Evolutionary conservation across 2,329 filamentous ascomycete species (phyloP).

Genomic region (Talaromyces sp.): DNA sequence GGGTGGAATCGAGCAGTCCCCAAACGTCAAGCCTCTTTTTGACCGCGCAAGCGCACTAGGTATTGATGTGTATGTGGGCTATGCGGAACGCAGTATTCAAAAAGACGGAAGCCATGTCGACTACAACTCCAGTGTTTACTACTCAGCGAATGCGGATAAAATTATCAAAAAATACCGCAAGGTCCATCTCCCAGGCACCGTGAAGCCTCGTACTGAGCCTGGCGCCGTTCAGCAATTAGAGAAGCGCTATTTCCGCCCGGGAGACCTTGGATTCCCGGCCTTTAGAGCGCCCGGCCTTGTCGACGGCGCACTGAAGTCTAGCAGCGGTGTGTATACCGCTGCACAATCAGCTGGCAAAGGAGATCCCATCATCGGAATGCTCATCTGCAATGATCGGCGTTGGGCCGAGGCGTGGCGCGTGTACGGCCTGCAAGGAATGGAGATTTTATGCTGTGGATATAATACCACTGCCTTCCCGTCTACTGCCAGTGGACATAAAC

Average conservation of each 20-base stretch:
- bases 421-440: conserved; percentile 53
- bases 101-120: conserved; percentile 39
- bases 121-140: conserved; percentile 56
- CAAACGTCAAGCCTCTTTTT: conserved; percentile 51
- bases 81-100: conserved; percentile 48
- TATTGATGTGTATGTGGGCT: conserved; percentile 56
- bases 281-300: conserved; percentile 54
- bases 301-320: conserved; percentile 21
- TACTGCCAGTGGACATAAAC: conserved; percentile 46
- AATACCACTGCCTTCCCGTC: conserved; percentile 44
- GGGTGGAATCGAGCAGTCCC: conserved; percentile 34
- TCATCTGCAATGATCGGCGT: conserved; percentile 57
- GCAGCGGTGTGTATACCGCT: conserved; percentile 8
- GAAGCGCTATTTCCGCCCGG: conserved; percentile 56
- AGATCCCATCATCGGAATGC: conserved; percentile 55
- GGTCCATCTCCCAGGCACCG: conserved; percentile 55
- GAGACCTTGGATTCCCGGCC: conserved; percentile 54
- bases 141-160: conserved; percentile 43
- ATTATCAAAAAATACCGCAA: conserved; percentile 57
- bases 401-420: conserved; percentile 56
- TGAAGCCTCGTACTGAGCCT: conserved; percentile 52
- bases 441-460: conserved; percentile 52
- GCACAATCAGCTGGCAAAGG: conserved; percentile 34
- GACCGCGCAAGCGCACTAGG: conserved; percentile 47
- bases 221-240: conserved; percentile 55